phyloP scores from a whole-genome alignment of 108 stramenopile genomes.

The Bacterosira constricta region DNA sequence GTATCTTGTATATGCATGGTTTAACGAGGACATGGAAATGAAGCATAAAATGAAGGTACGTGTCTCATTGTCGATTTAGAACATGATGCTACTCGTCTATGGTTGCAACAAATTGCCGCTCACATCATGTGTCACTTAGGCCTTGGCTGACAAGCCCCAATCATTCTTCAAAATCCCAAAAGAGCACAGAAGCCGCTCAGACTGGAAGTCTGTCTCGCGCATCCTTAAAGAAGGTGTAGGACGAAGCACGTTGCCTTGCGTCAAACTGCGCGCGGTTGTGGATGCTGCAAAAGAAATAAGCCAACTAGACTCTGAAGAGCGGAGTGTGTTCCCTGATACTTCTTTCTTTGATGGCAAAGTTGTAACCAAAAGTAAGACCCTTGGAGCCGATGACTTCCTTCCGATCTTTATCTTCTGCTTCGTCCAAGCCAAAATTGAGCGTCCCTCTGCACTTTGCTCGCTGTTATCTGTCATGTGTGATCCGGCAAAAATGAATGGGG shows the following conservation, averaged over 20 bases:
- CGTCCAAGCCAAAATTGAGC: conserved; percentile 78
- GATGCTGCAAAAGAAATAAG: conserved; percentile 80
- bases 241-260: conserved; percentile 78
- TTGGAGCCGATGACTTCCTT: conserved; percentile 93
- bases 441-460: conserved; percentile 82
- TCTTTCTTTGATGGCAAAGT: conserved; percentile 43
- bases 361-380: conserved; percentile 28
- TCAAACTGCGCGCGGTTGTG: conserved; percentile 84
- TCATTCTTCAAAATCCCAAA: conserved; percentile 55
- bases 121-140: conserved; percentile 27
- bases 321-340: conserved; percentile 22
- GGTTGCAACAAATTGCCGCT: not conserved
- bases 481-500: conserved; percentile 73
- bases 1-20: conserved; percentile 80
- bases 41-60: conserved; percentile 70
- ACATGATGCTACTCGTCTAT: not conserved
- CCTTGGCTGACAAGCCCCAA: conserved; percentile 65
- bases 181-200: conserved; percentile 61
- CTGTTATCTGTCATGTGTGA: conserved; percentile 77
- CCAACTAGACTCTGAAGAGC: conserved; percentile 56
- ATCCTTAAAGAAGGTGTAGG: conserved; percentile 81
- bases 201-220: conserved; percentile 73
- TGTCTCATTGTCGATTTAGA: too few relatives aligned
- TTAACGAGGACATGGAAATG: conserved; percentile 84
- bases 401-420: conserved; percentile 91